phyloP scores from a whole-genome alignment of 129 eudicot genomes.

The Smallanthus sonchifolius region DNA sequence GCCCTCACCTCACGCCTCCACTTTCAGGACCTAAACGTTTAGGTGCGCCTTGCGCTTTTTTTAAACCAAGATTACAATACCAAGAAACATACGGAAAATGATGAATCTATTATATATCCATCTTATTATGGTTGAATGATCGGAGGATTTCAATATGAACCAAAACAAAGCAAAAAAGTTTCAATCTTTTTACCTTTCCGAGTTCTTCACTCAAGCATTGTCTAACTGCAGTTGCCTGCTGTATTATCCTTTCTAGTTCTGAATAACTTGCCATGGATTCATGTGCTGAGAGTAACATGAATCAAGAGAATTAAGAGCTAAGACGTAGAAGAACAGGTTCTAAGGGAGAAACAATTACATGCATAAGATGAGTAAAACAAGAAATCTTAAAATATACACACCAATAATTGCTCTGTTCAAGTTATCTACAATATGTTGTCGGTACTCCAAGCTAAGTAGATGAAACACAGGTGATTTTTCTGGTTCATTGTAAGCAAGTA shows the following conservation, averaged over 20 bases:
- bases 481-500: constrained; percentile 89
- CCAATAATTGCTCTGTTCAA: constrained; percentile 86
- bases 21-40: too few species aligned
- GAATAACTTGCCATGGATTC: constrained; percentile 62
- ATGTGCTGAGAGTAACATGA: constrained; percentile 44
- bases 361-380: background rate
- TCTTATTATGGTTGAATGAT: background rate
- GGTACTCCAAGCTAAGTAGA: constrained; percentile 66
- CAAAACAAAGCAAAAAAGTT: background rate
- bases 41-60: too few species aligned
- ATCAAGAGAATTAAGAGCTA: constrained; percentile 9
- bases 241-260: constrained; percentile 76
- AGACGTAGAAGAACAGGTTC: background rate
- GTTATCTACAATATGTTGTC: constrained; percentile 73
- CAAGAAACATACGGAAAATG: background rate
- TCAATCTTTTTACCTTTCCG: constrained; percentile 54
- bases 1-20: too few species aligned
- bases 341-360: background rate
- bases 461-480: constrained; percentile 91
- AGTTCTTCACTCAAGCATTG: constrained; percentile 69
- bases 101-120: background rate
- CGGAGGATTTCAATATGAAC: background rate
- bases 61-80: background rate
- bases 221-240: constrained; percentile 78
- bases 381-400: constrained; percentile 19